Conservation (phyloP, 345 rosid genomes). For the Luvunga scandens region DNA sequence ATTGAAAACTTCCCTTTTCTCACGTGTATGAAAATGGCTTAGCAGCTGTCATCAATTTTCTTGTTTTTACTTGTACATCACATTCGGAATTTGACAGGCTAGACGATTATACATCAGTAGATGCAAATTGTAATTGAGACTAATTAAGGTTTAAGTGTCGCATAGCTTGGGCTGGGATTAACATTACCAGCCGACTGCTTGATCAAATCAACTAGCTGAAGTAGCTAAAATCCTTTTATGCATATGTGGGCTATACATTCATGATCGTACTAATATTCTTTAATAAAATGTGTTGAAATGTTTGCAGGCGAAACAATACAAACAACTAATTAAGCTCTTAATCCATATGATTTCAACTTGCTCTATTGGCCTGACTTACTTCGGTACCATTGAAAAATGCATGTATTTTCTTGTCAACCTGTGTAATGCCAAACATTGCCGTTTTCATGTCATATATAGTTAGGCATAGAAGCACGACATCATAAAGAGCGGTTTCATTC, state of each 20-base stretch:
- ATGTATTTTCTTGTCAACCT: neutral
- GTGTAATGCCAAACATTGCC: neutral
- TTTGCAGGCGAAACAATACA: neutral
- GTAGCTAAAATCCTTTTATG: neutral
- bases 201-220: no score
- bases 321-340: neutral
- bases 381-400: neutral
- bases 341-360: neutral
- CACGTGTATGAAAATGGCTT: neutral
- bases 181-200: no score
- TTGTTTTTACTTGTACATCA: neutral
- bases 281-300: neutral
- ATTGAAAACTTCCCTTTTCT: neutral
- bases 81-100: neutral
- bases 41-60: neutral
- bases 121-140: neutral
- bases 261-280: neutral
- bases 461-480: neutral
- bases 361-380: neutral
- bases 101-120: neutral
- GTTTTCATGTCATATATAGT: neutral
- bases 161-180: no score
- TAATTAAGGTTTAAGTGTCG: no score
- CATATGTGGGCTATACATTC: neutral
- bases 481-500: neutral